phyloP scores from a whole-genome alignment of 2,329 filamentous ascomycete species.

The Apiospora saccharicola region DNA sequence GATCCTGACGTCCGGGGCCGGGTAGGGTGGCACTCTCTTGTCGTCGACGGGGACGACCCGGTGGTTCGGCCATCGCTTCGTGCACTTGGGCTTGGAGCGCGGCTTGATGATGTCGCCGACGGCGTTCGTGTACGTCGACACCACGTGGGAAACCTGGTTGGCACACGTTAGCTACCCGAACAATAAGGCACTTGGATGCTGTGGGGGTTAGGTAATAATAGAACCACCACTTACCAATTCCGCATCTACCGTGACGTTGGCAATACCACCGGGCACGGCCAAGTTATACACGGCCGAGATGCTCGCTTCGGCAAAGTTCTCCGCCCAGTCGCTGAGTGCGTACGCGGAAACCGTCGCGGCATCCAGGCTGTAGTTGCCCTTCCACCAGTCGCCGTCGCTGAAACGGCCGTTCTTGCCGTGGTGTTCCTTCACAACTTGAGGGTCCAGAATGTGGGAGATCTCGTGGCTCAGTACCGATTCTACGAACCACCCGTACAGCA shows the following conservation, averaged over 20 bases:
- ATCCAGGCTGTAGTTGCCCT: constrained; percentile 1
- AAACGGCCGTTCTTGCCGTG: neutral
- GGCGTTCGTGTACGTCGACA: neutral
- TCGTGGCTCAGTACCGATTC: neutral
- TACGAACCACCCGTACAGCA: neutral
- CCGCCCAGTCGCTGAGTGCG: neutral
- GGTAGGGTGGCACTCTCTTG: neutral
- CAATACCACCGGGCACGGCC: neutral
- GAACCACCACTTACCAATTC: too few relatives aligned
- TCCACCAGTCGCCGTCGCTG: neutral
- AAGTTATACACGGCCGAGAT: neutral
- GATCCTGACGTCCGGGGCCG: neutral
- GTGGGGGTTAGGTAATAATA: too few relatives aligned
- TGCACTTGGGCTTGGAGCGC: neutral
- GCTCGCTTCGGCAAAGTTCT: neutral
- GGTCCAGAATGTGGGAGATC: neutral
- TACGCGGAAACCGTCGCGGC: neutral
- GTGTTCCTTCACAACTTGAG: neutral
- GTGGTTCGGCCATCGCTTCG: neutral
- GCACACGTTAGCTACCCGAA: neutral
- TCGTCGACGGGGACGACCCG: neutral
- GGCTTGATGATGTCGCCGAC: constrained; percentile 2
- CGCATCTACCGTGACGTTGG: neutral
- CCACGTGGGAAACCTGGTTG: neutral
- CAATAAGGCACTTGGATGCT: too few relatives aligned